Evolutionary conservation across 345 rosid species (phyloP).

Genomic region (Arabidopsis suecica): DNA sequence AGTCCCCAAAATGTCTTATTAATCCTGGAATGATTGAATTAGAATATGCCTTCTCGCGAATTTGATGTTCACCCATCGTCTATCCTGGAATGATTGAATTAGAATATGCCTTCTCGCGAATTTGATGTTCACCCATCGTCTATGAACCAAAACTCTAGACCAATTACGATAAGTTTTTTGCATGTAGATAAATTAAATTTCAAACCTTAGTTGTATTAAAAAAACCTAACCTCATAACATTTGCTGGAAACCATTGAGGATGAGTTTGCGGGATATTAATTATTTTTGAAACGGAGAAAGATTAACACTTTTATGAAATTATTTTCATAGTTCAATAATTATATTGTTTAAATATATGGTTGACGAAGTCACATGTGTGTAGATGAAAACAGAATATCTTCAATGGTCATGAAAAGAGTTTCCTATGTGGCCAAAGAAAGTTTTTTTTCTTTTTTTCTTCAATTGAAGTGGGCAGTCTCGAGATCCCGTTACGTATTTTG

Average conservation of each 20-base stretch:
- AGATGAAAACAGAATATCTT: background rate
- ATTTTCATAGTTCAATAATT: background rate
- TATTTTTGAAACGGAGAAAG: background rate
- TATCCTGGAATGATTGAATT: background rate
- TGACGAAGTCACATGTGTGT: background rate
- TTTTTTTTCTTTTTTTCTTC: background rate
- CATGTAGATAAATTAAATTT: background rate
- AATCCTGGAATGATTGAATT: background rate
- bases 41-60: constrained; percentile 11
- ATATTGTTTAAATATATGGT: background rate
- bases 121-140: background rate
- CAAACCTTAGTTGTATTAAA: background rate
- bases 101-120: constrained; percentile 11
- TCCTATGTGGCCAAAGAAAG: background rate
- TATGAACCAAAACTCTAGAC: constrained; percentile 2
- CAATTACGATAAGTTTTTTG: background rate
- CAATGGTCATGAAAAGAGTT: background rate
- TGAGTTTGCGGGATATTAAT: background rate
- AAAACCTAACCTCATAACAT: background rate
- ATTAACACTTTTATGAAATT: background rate
- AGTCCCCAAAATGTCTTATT: background rate
- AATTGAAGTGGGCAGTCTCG: background rate
- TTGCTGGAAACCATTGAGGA: background rate
- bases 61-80: background rate
- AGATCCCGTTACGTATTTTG: background rate